Conservation (phyloP, 345 rosid genomes). For the Citrus sp. region DNA sequence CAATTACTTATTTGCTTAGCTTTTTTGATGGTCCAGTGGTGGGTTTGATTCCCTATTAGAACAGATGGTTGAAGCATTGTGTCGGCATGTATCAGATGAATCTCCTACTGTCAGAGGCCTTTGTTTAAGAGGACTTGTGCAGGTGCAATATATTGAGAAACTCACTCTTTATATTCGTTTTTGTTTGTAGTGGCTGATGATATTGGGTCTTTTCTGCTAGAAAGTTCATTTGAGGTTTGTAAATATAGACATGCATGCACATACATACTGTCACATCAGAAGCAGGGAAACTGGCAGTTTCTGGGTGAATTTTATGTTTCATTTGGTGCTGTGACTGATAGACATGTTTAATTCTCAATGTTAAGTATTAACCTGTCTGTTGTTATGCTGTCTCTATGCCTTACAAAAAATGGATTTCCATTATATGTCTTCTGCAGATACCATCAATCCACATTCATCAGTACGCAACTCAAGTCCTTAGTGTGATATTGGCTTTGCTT, state of each 20-base stretch:
- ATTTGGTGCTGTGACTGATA: background rate
- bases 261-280: background rate
- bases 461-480: conserved; percentile 75
- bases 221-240: background rate
- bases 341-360: background rate
- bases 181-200: background rate
- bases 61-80: conserved; percentile 90
- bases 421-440: conserved; percentile 47
- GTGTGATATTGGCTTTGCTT: conserved; percentile 83
- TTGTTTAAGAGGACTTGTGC: conserved; percentile 90
- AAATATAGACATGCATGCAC: background rate
- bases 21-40: conserved; percentile 48
- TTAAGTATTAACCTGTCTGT: background rate
- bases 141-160: conserved; percentile 39
- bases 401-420: background rate
- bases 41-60: conserved; percentile 73
- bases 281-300: background rate
- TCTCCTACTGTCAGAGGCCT: conserved; percentile 93
- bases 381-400: background rate
- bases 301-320: background rate
- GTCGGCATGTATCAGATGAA: conserved; percentile 93
- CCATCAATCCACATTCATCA: conserved; percentile 71
- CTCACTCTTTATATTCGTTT: background rate
- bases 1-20: background rate
- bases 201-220: background rate